Evolutionary conservation across 257 asterid genomes (phyloP).

Genomic region (Nicotiana attenuata): DNA sequence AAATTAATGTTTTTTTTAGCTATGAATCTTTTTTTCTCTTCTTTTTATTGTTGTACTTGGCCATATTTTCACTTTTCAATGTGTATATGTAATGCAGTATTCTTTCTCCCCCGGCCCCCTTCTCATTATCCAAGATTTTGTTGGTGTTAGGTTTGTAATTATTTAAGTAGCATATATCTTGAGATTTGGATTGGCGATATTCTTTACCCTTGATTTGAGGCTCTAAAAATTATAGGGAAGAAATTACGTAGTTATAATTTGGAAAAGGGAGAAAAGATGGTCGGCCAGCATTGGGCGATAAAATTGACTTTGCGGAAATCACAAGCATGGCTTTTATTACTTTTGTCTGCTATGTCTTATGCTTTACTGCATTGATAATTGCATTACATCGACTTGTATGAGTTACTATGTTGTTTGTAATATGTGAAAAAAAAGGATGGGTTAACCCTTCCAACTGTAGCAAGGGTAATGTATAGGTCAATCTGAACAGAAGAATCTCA

Average conservation of each 20-base stretch:
- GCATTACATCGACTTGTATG: background rate
- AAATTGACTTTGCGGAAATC: conserved; percentile 30
- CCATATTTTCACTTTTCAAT: background rate
- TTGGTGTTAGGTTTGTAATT: background rate
- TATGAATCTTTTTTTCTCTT: conserved; percentile 10
- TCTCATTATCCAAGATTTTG: conserved; percentile 1
- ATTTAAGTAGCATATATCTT: background rate
- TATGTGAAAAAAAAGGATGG: background rate
- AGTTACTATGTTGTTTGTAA: background rate
- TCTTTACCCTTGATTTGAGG: background rate
- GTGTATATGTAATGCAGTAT: conserved; percentile 19
- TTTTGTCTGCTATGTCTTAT: conserved; percentile 18
- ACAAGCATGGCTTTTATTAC: conserved; percentile 36
- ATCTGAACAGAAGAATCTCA: too few species aligned
- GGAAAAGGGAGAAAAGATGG: background rate
- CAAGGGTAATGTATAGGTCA: background rate
- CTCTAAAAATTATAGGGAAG: background rate
- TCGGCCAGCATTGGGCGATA: background rate
- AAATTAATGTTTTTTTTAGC: background rate
- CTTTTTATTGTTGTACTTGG: background rate
- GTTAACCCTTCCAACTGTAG: background rate
- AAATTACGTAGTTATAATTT: background rate
- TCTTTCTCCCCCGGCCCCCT: background rate
- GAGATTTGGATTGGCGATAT: background rate
- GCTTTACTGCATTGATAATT: background rate